phyloP scores from a whole-genome alignment of 257 asterid genomes.

The Paulownia fortunei region DNA sequence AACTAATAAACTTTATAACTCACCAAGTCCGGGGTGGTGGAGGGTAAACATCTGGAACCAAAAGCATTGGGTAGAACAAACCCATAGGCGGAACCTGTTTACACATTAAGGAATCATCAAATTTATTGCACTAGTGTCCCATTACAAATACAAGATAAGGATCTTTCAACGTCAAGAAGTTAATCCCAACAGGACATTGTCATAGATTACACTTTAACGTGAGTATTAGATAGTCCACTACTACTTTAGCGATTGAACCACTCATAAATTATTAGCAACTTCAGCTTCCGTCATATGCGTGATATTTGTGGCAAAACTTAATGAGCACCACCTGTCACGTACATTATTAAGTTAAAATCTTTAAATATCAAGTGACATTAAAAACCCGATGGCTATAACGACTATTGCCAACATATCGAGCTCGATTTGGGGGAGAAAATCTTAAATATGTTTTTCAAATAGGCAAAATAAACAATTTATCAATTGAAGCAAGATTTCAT shows the following conservation, averaged over 20 bases:
- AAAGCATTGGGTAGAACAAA: slow-evolving; percentile 86
- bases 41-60: slow-evolving; percentile 95
- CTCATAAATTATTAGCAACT: slow-evolving; percentile 1
- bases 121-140: slow-evolving; percentile 5
- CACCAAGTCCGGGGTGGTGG: slow-evolving; percentile 91
- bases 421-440: not conserved
- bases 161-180: slow-evolving; percentile 11
- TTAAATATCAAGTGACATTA: not conserved
- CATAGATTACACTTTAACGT: not conserved
- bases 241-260: slow-evolving; percentile 16
- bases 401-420: not conserved
- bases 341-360: slow-evolving; percentile 14
- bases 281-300: slow-evolving; percentile 20
- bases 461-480: not conserved
- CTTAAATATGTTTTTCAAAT: not conserved
- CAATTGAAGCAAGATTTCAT: slow-evolving; percentile 18
- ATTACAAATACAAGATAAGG: slow-evolving; percentile 16
- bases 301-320: not conserved
- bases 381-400: not conserved
- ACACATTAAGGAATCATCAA: slow-evolving; percentile 33
- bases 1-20: slow-evolving; percentile 27
- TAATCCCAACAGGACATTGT: not conserved
- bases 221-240: not conserved
- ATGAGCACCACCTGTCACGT: not conserved
- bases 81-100: slow-evolving; percentile 99